Evolutionary conservation across 305 asterid genomes (phyloP).

Genomic region (Rubia tinctorum): DNA sequence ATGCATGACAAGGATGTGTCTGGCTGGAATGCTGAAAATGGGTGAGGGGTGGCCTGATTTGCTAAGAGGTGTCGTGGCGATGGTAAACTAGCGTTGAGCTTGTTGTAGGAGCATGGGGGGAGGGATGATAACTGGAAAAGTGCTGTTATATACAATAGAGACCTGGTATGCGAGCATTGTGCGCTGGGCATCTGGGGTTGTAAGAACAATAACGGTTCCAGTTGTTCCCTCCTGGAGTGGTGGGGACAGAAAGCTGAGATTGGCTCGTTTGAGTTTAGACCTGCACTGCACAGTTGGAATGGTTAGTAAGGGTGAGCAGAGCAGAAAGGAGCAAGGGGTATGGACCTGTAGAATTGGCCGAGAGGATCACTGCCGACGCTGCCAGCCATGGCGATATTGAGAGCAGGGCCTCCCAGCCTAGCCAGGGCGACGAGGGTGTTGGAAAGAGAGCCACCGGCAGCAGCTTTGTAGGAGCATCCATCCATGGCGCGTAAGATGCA

Average conservation of each 20-base stretch:
- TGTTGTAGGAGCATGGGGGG: too few relatives aligned
- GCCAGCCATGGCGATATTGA: constrained; percentile 90
- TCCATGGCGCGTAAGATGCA: constrained; percentile 90
- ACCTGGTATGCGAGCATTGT: constrained; percentile 97
- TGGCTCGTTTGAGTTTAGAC: constrained; percentile 90
- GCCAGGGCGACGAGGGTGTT: constrained; percentile 92
- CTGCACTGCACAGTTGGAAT: constrained; percentile 34
- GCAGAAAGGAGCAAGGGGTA: background rate
- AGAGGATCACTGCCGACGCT: constrained; percentile 95
- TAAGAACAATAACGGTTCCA: constrained; percentile 93
- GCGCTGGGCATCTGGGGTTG: constrained; percentile 94
- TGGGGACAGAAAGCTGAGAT: constrained; percentile 79
- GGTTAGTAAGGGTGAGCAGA: background rate
- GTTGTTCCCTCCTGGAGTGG: constrained; percentile 92
- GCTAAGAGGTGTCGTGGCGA: too few relatives aligned
- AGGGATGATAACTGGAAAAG: too few relatives aligned
- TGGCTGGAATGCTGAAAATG: too few relatives aligned
- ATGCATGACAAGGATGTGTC: too few relatives aligned
- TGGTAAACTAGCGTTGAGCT: too few relatives aligned
- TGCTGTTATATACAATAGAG: too few relatives aligned
- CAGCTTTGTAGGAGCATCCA: constrained; percentile 96
- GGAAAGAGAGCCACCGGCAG: constrained; percentile 98
- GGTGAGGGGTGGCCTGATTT: too few relatives aligned
- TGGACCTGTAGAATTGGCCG: constrained; percentile 87
- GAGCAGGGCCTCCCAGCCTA: constrained; percentile 83